Evolutionary conservation across 2,329 filamentous ascomycete genomes (phyloP).

Genomic region (Chalaropsis thielavioides): DNA sequence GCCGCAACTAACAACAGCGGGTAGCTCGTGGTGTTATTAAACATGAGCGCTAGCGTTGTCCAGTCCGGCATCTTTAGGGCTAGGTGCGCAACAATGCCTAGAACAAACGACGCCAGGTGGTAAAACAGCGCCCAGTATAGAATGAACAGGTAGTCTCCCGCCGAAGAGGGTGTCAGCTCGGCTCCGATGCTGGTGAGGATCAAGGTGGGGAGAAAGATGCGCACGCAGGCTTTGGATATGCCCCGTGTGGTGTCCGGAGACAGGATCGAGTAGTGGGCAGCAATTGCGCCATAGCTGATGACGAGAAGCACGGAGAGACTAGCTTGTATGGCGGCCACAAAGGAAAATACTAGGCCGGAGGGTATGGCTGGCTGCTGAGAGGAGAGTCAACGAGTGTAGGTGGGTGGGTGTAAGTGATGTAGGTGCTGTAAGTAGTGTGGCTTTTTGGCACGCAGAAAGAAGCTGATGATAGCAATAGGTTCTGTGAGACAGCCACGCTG

Average conservation of each 20-base stretch:
- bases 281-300: slow-evolving; percentile 31
- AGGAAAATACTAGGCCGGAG: slow-evolving; percentile 20
- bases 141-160: slow-evolving; percentile 27
- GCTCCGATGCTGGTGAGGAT: slow-evolving; percentile 33
- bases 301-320: slow-evolving; percentile 34
- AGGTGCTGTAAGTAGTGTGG: not conserved
- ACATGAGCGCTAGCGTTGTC: slow-evolving; percentile 32
- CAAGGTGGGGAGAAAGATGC: slow-evolving; percentile 33
- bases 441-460: not conserved
- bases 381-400: not conserved
- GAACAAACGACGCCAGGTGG: slow-evolving; percentile 28
- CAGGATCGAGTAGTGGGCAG: slow-evolving; percentile 28
- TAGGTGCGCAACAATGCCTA: slow-evolving; percentile 28
- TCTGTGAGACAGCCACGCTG: not conserved
- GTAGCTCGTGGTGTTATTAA: slow-evolving; percentile 36
- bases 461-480: not conserved
- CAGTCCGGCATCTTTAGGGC: slow-evolving; percentile 32
- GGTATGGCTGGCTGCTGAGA: not conserved
- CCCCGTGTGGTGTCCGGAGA: slow-evolving; percentile 26
- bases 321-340: slow-evolving; percentile 33
- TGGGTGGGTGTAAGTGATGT: not conserved
- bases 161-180: slow-evolving; percentile 24
- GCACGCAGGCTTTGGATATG: slow-evolving; percentile 34
- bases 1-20: slow-evolving; percentile 32
- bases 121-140: slow-evolving; percentile 19